A percentile compares a stretch with the other conserved stretches of the same genome.
phyloP scores from a whole-genome alignment of 805 yeast genomes.

The Candida wancherniae region DNA sequence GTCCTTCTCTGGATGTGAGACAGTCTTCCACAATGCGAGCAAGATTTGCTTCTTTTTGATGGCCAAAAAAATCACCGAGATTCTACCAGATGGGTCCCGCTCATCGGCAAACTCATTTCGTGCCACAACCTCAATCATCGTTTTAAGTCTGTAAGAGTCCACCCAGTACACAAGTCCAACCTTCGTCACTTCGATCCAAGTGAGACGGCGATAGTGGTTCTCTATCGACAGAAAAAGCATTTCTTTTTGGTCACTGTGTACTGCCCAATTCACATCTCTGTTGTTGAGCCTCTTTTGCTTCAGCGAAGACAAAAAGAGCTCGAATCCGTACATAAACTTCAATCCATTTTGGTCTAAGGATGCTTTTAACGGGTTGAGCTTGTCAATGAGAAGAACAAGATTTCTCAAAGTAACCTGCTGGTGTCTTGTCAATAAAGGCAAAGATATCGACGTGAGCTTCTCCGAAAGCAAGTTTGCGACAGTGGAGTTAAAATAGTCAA shows the following conservation, averaged over 20 bases:
- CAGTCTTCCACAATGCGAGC: slow-evolving; percentile 77
- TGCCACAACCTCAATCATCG: slow-evolving; percentile 64
- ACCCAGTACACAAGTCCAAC: slow-evolving; percentile 74
- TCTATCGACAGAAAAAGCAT: slow-evolving; percentile 50
- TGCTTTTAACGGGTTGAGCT: slow-evolving; percentile 42
- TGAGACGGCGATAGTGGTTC: slow-evolving; percentile 40
- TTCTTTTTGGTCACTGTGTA: slow-evolving; percentile 76
- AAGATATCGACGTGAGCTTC: slow-evolving; percentile 55
- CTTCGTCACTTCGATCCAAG: slow-evolving; percentile 57
- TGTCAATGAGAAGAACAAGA: slow-evolving; percentile 59
- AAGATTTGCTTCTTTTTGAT: slow-evolving; percentile 71
- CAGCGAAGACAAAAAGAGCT: slow-evolving; percentile 49
- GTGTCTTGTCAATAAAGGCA: slow-evolving; percentile 84
- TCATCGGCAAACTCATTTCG: slow-evolving; percentile 58
- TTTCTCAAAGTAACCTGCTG: slow-evolving; percentile 81
- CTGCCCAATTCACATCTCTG: slow-evolving; percentile 86
- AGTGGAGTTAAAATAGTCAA: slow-evolving; percentile 32
- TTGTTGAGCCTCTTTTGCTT: slow-evolving; percentile 55
- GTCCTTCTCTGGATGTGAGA: slow-evolving; percentile 72
- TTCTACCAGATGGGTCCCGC: slow-evolving; percentile 64
- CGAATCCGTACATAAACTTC: slow-evolving; percentile 66
- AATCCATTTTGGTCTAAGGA: slow-evolving; percentile 62
- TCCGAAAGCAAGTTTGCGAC: slow-evolving; percentile 50
- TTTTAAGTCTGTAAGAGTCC: slow-evolving; percentile 23
- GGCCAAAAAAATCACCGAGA: slow-evolving; percentile 75